Percentiles rank a stretch among this genome's conserved stretches.
Conservation (phyloP, 2,329 filamentous ascomycete species). For the Pseudogymnoascus sp. region DNA sequence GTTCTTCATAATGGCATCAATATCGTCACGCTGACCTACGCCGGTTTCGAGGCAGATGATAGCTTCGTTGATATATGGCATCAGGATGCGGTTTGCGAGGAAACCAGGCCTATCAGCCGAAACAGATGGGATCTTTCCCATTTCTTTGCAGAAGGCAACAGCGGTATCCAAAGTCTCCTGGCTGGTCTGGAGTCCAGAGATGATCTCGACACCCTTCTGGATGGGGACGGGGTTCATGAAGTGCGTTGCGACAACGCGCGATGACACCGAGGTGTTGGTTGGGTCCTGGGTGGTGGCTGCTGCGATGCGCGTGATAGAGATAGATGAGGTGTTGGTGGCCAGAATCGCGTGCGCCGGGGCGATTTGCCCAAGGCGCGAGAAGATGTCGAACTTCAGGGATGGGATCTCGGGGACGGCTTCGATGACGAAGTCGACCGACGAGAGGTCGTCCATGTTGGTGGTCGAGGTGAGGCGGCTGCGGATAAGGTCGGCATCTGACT, state of each 20-base stretch:
- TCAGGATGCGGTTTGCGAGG: slow-evolving; percentile 90
- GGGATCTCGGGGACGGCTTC: slow-evolving; percentile 94
- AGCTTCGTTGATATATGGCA: slow-evolving; percentile 99
- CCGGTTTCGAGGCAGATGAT: slow-evolving; percentile 93
- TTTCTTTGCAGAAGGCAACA: slow-evolving; percentile 75
- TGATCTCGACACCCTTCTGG: slow-evolving; percentile 97
- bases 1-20: slow-evolving; percentile 98
- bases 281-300: slow-evolving; percentile 74
- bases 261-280: slow-evolving; percentile 70
- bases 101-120: slow-evolving; percentile 91
- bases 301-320: slow-evolving; percentile 93
- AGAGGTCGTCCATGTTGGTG: slow-evolving; percentile 68
- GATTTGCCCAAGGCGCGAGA: slow-evolving; percentile 71
- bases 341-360: slow-evolving; percentile 80
- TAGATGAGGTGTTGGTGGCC: slow-evolving; percentile 97
- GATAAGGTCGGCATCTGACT: slow-evolving; percentile 68
- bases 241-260: slow-evolving; percentile 88
- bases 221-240: slow-evolving; percentile 99
- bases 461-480: slow-evolving; percentile 61
- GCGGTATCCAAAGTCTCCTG: slow-evolving; percentile 72
- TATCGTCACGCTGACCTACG: slow-evolving; percentile 80
- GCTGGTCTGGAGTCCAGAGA: slow-evolving; percentile 87
- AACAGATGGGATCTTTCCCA: slow-evolving; percentile 86
- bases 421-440: slow-evolving; percentile 89
- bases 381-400: slow-evolving; percentile 79